Evolutionary conservation across 257 asterid genomes (phyloP).

Genomic region (Primulina tabacum): DNA sequence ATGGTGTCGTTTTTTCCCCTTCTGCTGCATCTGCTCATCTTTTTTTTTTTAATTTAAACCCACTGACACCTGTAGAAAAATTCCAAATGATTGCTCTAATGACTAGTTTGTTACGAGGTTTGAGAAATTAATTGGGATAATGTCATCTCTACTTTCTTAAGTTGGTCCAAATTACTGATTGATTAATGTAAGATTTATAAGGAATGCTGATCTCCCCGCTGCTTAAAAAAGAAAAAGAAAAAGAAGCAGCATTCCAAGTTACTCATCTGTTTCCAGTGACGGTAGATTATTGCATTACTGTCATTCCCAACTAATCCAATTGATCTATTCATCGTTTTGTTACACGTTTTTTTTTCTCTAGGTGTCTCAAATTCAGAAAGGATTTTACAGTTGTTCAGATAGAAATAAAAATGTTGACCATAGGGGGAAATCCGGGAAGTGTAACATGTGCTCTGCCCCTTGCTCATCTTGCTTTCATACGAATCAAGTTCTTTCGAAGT

Average conservation of each 20-base stretch:
- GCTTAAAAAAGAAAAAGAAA: neutral
- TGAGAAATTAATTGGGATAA: neutral
- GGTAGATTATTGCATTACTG: constrained; percentile 15
- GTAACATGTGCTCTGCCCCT: constrained; percentile 67
- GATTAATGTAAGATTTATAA: too few relatives aligned
- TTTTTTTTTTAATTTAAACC: neutral
- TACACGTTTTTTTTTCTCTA: constrained; percentile 25
- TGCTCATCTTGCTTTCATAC: constrained; percentile 68
- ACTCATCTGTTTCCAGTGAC: neutral
- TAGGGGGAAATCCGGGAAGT: constrained; percentile 46
- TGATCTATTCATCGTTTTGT: constrained; percentile 5
- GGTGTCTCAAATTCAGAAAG: constrained; percentile 46
- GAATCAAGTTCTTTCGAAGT: constrained; percentile 44
- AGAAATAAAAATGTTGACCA: constrained; percentile 35
- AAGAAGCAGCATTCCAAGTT: neutral
- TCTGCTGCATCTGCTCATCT: neutral
- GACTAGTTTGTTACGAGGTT: neutral
- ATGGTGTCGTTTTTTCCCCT: constrained; percentile 9
- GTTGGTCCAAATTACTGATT: neutral
- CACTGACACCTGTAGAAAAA: constrained; percentile 5
- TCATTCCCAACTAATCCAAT: neutral
- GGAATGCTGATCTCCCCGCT: neutral
- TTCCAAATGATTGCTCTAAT: neutral
- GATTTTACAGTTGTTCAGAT: constrained; percentile 26
- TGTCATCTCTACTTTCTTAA: neutral